Evolutionary conservation across 345 rosid species (phyloP).

Genomic region (Camelina laxa): DNA sequence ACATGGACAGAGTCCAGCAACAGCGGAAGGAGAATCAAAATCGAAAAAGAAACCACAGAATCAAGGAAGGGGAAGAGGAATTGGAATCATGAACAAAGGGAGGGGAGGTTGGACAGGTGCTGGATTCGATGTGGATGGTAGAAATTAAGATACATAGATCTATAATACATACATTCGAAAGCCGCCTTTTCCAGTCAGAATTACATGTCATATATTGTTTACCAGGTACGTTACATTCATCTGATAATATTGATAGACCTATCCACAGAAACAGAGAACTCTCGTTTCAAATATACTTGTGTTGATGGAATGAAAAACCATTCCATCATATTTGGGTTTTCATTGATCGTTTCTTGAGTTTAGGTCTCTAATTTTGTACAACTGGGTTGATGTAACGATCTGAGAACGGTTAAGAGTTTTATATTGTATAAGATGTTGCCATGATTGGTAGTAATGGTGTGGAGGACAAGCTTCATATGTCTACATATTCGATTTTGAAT

Average conservation of each 20-base stretch:
- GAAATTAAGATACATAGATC: slow-evolving; percentile 44
- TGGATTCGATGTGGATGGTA: slow-evolving; percentile 79
- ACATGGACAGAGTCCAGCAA: slow-evolving; percentile 49
- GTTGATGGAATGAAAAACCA: slow-evolving; percentile 16
- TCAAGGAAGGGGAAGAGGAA: slow-evolving; percentile 72
- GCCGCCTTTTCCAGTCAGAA: neutral
- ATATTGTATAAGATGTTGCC: slow-evolving; percentile 6
- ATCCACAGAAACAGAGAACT: slow-evolving; percentile 25
- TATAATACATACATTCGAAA: slow-evolving; percentile 1
- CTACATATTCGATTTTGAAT: neutral
- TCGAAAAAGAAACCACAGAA: slow-evolving; percentile 60
- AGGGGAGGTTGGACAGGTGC: slow-evolving; percentile 88
- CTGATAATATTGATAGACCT: slow-evolving; percentile 12
- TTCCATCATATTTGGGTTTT: slow-evolving; percentile 11
- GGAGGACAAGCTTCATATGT: slow-evolving; percentile 5
- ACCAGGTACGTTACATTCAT: slow-evolving; percentile 27
- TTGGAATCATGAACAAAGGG: slow-evolving; percentile 61
- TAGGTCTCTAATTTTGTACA: slow-evolving; percentile 14
- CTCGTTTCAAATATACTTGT: slow-evolving; percentile 24
- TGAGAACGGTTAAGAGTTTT: neutral
- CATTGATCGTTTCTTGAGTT: slow-evolving; percentile 26
- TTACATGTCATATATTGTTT: neutral
- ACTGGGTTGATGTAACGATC: neutral
- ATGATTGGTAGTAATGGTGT: slow-evolving; percentile 9
- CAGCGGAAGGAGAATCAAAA: slow-evolving; percentile 61